Evolutionary conservation across 768 basidiomycete genomes (phyloP), one percentile per base, ranked within the genome.

Genomic region (Pseudohyphozyma bogoriensis): DNA sequence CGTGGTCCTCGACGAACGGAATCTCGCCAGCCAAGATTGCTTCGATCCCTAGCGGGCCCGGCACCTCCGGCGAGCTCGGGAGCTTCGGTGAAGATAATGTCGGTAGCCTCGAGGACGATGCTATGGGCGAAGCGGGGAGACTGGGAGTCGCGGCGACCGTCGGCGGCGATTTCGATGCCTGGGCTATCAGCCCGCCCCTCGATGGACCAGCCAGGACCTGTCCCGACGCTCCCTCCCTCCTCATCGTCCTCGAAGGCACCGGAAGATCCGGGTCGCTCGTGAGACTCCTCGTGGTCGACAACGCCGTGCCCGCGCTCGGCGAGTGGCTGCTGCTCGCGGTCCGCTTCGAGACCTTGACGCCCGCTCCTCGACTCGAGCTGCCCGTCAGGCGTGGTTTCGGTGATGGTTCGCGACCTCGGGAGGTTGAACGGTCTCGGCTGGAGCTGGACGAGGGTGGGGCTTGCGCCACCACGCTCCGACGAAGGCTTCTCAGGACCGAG

Each of bases 141-240:
- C 58, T 58, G 31, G 52, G 59, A 4, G 60, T 56, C 20, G 58
- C 57, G 4, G 60, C 65, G 39, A 66, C 58, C 5, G 65, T 66
- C 45, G 60, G 55, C 11, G 37, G 32, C 11, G 65, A 58, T 56
- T 66, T 1, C 51, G 55, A 22, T 22, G 65, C 55, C 47, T 62
- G 58, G 1, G 60, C 60, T 58, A 66, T 66, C 33, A 66, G 62
- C 11, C 65, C 65, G 28, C 65, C 65, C 13, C 62, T 51, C 22
- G 62, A 61, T 1, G 61, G 65, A 0, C 62, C 65, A 0, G 65
- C 62, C 1, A 58, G 33, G 6, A 54, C 53, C 10, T 55, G 45
- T 5, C 32, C 49, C 2, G 37, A 31, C 13, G 28, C 42, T 16
- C n/a, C 39, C 16, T 39, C 57, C 13, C 45, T 47, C 29, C 9